A percentile compares a stretch with the other conserved stretches of the same genome.
These are phyloP conservation scores for Vitis rotundifolia DNA, from an alignment of 164 flowering plant species.

Conservation along the genomic window DNA sequence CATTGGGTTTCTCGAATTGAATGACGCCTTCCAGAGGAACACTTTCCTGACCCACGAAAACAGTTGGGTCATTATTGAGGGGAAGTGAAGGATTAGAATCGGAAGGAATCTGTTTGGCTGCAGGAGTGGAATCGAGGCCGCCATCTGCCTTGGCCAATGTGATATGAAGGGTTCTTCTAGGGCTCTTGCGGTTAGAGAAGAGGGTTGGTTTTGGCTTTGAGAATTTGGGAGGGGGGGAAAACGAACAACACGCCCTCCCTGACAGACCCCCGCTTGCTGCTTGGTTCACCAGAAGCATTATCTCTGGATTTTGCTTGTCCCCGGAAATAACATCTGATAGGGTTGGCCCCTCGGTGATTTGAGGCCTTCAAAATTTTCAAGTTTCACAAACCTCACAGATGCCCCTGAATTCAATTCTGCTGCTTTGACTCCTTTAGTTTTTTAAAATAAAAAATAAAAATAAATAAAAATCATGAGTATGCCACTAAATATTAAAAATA, in stretches of 20 bases:
- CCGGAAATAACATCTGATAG: too few relatives aligned
- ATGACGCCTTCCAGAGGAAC: constrained; percentile 93
- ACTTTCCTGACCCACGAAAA: constrained; percentile 47
- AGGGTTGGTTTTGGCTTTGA: constrained; percentile 26
- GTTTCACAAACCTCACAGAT: too few relatives aligned
- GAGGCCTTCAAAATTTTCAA: too few relatives aligned
- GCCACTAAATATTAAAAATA: too few relatives aligned
- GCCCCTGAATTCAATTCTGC: too few relatives aligned
- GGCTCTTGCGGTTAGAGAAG: constrained; percentile 24
- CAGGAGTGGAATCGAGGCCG: constrained; percentile 23
- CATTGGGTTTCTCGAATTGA: constrained; percentile 76
- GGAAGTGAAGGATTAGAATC: constrained; percentile 12
- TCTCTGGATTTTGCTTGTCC: background rate
- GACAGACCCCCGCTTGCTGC: constrained; percentile 41
- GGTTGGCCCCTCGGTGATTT: too few relatives aligned
- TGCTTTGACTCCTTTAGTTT: too few relatives aligned
- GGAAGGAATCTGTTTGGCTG: constrained; percentile 18
- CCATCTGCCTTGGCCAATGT: constrained; percentile 45
- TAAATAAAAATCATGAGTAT: too few relatives aligned
- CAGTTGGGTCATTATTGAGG: constrained; percentile 24
- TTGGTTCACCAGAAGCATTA: constrained; percentile 42
- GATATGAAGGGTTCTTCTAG: constrained; percentile 21
- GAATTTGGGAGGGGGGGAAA: constrained; percentile 25
- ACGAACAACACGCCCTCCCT: constrained; percentile 15
- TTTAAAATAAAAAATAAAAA: too few relatives aligned